A percentile compares a stretch with the other conserved stretches of the same genome.
phyloP scores from a whole-genome alignment of 1,284 basidiomycete genomes.

The Moesziomyces parantarcticus region DNA sequence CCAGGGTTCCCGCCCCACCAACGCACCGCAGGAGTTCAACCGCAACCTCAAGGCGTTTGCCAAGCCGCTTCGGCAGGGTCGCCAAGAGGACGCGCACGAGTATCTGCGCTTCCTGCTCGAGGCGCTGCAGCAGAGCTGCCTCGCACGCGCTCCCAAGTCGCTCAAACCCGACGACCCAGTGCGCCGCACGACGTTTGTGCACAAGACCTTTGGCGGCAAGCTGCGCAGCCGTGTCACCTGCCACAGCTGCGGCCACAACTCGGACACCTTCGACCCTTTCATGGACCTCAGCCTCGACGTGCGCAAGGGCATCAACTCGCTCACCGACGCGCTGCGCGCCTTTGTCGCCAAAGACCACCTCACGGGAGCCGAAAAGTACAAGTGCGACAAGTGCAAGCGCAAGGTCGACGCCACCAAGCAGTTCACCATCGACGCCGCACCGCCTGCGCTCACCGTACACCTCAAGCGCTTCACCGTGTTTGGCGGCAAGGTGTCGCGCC shows the following conservation, averaged over 20 bases:
- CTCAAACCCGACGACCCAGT: slow-evolving; percentile 71
- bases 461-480: slow-evolving; percentile 92
- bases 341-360: slow-evolving; percentile 86
- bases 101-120: slow-evolving; percentile 96
- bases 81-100: slow-evolving; percentile 98
- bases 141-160: slow-evolving; percentile 79
- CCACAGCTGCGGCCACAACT: slow-evolving; percentile 82
- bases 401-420: slow-evolving; percentile 86
- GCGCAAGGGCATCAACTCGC: slow-evolving; percentile 72
- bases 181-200: slow-evolving; percentile 91
- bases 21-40: slow-evolving; percentile 55
- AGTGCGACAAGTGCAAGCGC: slow-evolving; percentile 95
- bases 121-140: slow-evolving; percentile 84
- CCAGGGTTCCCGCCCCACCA: slow-evolving; percentile 25
- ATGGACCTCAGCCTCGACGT: slow-evolving; percentile 78
- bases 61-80: slow-evolving; percentile 86
- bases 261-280: slow-evolving; percentile 96
- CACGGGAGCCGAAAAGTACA: slow-evolving; percentile 93
- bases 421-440: slow-evolving; percentile 87
- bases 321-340: slow-evolving; percentile 82
- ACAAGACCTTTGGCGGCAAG: slow-evolving; percentile 91
- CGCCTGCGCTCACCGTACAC: slow-evolving; percentile 92
- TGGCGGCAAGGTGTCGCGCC: slow-evolving; percentile 76
- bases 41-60: slow-evolving; percentile 76
- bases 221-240: slow-evolving; percentile 95